phyloP scores from a whole-genome alignment of 805 yeast species.

The Schwanniomyces yamadae region DNA sequence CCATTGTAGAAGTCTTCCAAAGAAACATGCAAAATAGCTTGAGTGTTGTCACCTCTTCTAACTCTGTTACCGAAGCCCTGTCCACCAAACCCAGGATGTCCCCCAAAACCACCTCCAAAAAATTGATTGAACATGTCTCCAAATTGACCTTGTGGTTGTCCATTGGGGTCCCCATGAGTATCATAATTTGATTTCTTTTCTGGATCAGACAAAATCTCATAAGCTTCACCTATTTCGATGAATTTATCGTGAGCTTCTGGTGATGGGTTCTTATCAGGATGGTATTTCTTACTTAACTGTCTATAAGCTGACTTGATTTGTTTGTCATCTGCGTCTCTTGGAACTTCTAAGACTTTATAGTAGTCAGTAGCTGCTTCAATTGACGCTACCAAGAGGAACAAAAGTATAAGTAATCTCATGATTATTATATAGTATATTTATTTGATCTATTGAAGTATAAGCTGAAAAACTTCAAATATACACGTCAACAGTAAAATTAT shows the following conservation, averaged over 20 bases:
- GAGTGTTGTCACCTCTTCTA: slow-evolving; percentile 62
- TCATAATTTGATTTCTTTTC: slow-evolving; percentile 73
- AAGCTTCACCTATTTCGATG: slow-evolving; percentile 90
- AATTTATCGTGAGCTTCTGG: slow-evolving; percentile 83
- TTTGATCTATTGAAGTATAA: neutral
- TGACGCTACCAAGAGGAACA: slow-evolving; percentile 3
- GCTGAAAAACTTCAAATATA: neutral
- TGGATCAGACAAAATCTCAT: slow-evolving; percentile 74
- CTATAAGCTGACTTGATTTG: slow-evolving; percentile 87
- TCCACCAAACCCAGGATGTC: slow-evolving; percentile 21
- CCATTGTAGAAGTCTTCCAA: slow-evolving; percentile 74
- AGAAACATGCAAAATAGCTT: slow-evolving; percentile 53
- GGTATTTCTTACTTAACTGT: slow-evolving; percentile 76
- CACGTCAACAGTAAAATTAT: slow-evolving; percentile 4
- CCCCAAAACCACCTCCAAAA: slow-evolving; percentile 38
- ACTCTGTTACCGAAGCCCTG: slow-evolving; percentile 27
- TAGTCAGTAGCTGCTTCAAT: slow-evolving; percentile 41
- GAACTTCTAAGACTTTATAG: slow-evolving; percentile 66
- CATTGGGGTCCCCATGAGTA: slow-evolving; percentile 69
- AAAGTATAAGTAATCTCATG: slow-evolving; percentile 4
- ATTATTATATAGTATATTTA: neutral
- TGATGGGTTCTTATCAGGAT: slow-evolving; percentile 90
- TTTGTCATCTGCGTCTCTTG: slow-evolving; percentile 66
- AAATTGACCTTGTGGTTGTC: slow-evolving; percentile 40
- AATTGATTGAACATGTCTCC: slow-evolving; percentile 58